phyloP scores from a whole-genome alignment of 768 basidiomycete genomes.

The Tricholoma sp. region DNA sequence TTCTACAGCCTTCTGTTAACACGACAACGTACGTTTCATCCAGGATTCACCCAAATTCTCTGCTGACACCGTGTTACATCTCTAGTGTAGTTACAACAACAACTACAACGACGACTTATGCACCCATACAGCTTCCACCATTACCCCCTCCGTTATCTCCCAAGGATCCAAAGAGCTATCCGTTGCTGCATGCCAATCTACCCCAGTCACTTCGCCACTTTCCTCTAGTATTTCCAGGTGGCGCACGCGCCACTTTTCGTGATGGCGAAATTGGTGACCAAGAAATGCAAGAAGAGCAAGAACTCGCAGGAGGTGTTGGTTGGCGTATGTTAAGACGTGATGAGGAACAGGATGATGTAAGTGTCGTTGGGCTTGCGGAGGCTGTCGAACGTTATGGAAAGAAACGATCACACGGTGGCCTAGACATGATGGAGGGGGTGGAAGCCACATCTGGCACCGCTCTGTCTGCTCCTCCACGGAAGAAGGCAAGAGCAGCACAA shows the following conservation, averaged over 20 bases:
- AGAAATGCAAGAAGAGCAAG: constrained; percentile 71
- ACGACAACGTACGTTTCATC: constrained; percentile 66
- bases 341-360: constrained; percentile 42
- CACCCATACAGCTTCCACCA: constrained; percentile 78
- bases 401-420: constrained; percentile 68
- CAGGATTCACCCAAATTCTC: neutral
- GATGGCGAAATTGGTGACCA: constrained; percentile 61
- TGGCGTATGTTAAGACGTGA: constrained; percentile 76
- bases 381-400: constrained; percentile 86
- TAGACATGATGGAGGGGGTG: constrained; percentile 48
- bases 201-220: constrained; percentile 71
- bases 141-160: constrained; percentile 67
- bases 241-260: constrained; percentile 73
- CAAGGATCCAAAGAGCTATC: constrained; percentile 77
- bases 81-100: constrained; percentile 86
- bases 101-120: constrained; percentile 84
- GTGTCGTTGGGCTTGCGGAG: constrained; percentile 63
- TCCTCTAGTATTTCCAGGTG: constrained; percentile 76
- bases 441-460: constrained; percentile 36
- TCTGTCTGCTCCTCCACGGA: constrained; percentile 60
- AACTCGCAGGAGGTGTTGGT: constrained; percentile 56
- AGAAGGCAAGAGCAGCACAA: constrained; percentile 66
- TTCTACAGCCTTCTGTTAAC: constrained; percentile 77
- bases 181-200: constrained; percentile 69
- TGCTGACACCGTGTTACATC: constrained; percentile 19